Base-by-base conservation (phyloP, 805 yeast species). In the Metschnikowia borealis region DNA sequence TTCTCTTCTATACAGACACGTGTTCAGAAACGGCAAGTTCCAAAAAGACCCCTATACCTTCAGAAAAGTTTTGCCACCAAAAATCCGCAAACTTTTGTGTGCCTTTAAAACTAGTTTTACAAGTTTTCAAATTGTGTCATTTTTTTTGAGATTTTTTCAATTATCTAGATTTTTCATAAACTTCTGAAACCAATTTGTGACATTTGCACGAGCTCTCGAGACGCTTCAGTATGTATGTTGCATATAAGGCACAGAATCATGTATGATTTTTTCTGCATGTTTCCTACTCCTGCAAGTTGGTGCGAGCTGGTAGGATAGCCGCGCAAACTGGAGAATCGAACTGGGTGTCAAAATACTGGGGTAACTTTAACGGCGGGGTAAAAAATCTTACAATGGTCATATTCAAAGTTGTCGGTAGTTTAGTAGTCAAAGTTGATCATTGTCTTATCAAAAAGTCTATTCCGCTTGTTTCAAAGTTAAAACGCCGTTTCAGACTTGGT, bases 1-100 rank as follows among this genome's bases (percentile, higher is more conserved):
- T 17, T 44, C 34, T 3, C 23, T 44, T 44, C 46, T 35, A 44
- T 44, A 44, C 46, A 44, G 46, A 44, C 46, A 36, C 46, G 39
- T 44, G 46, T 44, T 44, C 46, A 36, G 26, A 44, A 23, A 15
- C 40, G 46, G 46, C 39, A 44, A 44, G 14, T 34, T 35, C 14
- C 11, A 14, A 36, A 38, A 15, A n/a, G 33, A 21, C 46, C 38
- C 46, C 46, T 36, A 34, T 44, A 44, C 39, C 38, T 23, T 5
- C 38, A 33, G 13, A 15, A 21, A 29, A 15, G n/a, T 20, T 6
- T 29, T 15, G 29, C 20, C 34, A 33, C 31, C 45, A 18, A 20
- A 32, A 32, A 32, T 4, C 3, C 10, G 6, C 14, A 10, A 26
- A 10, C 17, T 23, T 26, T 26, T 5, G 29, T 26, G 11, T 10